Base-by-base conservation (phyloP, 2,329 filamentous ascomycete species). In the Talaromyces piceae region DNA sequence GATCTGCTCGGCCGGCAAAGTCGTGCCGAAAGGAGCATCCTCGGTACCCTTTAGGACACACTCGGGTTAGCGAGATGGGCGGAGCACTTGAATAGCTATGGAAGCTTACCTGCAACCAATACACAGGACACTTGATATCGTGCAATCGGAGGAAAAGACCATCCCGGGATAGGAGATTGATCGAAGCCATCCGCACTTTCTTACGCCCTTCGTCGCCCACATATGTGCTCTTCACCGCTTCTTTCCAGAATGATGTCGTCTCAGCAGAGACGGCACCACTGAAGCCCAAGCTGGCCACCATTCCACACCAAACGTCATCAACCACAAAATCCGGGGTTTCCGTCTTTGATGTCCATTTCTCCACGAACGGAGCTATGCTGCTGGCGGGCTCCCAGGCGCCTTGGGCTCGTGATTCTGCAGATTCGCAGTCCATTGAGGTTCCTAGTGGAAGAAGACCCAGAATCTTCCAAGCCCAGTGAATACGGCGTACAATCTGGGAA, bases 381-480 rank as follows among this genome's bases (percentile, higher is more conserved):
- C 58, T 58, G 3, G 59, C 57, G 18, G 63, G 64, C 48, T 76
- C 62, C 73, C 73, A 77, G 64, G 73, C 76, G 28, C 73, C 72
- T 1, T 73, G 60, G 2, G 58, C 51, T 26, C 68, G 65, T 7
- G 69, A 70, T 23, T 67, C 62, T 5, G 66, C 58, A 30, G 66
- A 69, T 56, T 77, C 73, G 49, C 62, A 69, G 61, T 76, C 73
- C 56, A 77, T 62, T 11, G 71, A 75, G 6, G 73, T 75, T 23
- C 74, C 74, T 5, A 77, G 64, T 0, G 72, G 73, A 20, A 77
- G 66, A 49, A 77, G 69, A n/a, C 74, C 75, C 25, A 63, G 59
- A 53, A 77, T 73, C 70, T 74, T 43, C 16, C 18, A 27, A 11
- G 30, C 2, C 30, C 11, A 31, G 13, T n/a, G 3, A 41, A 28